Conservation (phyloP, 2,329 filamentous ascomycete genomes). For the Tolypocladium paradoxum region DNA sequence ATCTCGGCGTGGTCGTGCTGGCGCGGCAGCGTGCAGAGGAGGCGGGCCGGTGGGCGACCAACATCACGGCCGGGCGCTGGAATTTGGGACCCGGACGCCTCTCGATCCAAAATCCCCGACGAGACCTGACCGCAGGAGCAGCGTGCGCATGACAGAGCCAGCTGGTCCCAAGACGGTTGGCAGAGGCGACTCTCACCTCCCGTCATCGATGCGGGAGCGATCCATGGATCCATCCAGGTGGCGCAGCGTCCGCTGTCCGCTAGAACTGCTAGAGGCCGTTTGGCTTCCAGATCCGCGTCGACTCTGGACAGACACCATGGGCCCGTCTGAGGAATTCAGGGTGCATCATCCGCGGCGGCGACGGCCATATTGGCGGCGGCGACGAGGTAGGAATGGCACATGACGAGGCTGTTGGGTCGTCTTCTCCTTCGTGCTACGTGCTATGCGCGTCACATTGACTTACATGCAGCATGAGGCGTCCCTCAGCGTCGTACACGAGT, state of each 20-base stretch:
- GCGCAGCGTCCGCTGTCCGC: not conserved
- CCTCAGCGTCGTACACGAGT: not conserved
- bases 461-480: not conserved
- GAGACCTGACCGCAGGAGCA: not conserved
- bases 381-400: not conserved
- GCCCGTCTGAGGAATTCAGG: too few relatives aligned
- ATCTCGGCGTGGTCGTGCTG: too few relatives aligned
- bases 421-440: not conserved
- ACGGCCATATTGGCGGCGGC: not conserved
- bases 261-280: too few relatives aligned
- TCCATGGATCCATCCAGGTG: not conserved
- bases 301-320: too few relatives aligned
- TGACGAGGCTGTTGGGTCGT: not conserved
- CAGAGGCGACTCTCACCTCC: not conserved
- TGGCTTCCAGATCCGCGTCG: too few relatives aligned
- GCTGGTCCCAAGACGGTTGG: not conserved
- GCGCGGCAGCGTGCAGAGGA: too few relatives aligned
- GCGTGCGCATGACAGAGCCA: not conserved
- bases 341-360: too few relatives aligned
- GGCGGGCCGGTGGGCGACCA: too few relatives aligned
- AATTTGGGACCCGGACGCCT: too few relatives aligned
- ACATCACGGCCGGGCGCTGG: too few relatives aligned
- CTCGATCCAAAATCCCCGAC: not conserved
- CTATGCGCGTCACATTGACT: not conserved
- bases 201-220: not conserved